These are phyloP conservation scores for Ilex aquifolium DNA, from an alignment of 257 asterid genomes.

Conservation along the genomic window DNA sequence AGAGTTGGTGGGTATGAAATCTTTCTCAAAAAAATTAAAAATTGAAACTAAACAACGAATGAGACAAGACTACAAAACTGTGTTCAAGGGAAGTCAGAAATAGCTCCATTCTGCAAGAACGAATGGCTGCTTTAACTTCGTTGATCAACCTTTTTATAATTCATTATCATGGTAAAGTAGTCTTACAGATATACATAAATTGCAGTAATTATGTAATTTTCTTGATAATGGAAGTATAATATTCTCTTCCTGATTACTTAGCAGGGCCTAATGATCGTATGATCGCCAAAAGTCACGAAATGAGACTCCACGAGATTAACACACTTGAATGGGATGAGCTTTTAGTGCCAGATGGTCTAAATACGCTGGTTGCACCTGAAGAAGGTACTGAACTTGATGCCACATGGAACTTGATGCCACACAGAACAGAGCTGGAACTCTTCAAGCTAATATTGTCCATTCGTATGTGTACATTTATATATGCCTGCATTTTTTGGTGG, in stretches of 20 bases:
- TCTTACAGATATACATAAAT: no score
- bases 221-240: not conserved
- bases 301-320: constrained; percentile 78
- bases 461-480: constrained; percentile 4
- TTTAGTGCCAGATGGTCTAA: constrained; percentile 57
- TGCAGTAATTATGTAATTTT: no score
- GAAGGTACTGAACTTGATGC: constrained; percentile 40
- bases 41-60: no score
- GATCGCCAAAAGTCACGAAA: constrained; percentile 52
- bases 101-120: no score
- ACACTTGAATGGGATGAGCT: constrained; percentile 99
- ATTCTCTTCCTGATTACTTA: not conserved
- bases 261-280: constrained; percentile 44
- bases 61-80: no score
- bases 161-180: no score
- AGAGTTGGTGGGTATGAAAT: no score
- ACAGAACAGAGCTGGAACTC: constrained; percentile 4
- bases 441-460: constrained; percentile 2
- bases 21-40: no score
- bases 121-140: no score
- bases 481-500: constrained; percentile 16
- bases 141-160: no score
- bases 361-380: constrained; percentile 35
- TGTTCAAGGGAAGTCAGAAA: no score
- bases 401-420: not conserved